phyloP scores from a whole-genome alignment of 1,284 basidiomycete genomes.

The Irpex rosettiformis region DNA sequence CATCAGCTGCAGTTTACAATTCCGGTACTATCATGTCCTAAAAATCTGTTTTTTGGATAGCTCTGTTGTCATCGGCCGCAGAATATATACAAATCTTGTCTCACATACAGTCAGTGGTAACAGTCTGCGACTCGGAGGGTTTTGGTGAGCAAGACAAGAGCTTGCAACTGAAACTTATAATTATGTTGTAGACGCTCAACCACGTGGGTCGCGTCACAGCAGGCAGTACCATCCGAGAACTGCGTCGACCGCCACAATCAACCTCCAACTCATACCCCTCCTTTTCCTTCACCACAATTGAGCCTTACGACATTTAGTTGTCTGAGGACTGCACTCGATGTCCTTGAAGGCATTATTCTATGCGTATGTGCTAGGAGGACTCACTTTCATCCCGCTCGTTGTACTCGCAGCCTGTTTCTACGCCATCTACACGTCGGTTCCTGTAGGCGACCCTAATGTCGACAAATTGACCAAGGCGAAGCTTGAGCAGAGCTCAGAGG shows the following conservation, averaged over 20 bases:
- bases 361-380: constrained; percentile 82
- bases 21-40: no score
- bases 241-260: constrained; percentile 1
- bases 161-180: no score
- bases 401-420: constrained; percentile 53
- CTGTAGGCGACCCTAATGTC: constrained; percentile 50
- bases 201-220: constrained; percentile 10
- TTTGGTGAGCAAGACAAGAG: no score
- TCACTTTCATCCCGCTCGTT: constrained; percentile 81
- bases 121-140: no score
- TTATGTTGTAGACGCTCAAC: no score
- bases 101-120: no score
- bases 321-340: constrained; percentile 33
- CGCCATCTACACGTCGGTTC: constrained; percentile 75
- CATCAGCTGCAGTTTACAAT: neutral
- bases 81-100: no score
- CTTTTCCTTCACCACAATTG: neutral
- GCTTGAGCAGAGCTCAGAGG: constrained; percentile 22
- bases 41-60: no score
- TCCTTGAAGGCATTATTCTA: constrained; percentile 67
- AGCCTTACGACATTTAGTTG: neutral
- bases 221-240: neutral
- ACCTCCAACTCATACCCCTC: constrained; percentile 1
- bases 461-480: constrained; percentile 27
- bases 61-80: no score